Base-by-base conservation (phyloP, 768 basidiomycete genomes). In the Psilocybe sp. region DNA sequence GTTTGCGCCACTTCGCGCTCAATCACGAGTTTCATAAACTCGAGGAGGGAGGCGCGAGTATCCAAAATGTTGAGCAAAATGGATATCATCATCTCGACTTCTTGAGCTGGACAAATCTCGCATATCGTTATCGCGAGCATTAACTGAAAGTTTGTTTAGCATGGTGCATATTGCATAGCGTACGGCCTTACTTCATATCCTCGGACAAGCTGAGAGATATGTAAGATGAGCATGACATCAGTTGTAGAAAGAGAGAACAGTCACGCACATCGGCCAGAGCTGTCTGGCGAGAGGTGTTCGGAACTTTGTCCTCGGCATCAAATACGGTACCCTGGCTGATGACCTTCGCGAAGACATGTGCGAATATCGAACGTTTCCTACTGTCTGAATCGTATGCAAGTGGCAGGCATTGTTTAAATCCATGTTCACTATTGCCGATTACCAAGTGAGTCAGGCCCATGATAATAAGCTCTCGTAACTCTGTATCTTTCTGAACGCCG, bases 1-100 rank as follows among this genome's bases (percentile, higher is more conserved):
- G 90, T 90, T 41, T 78, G 76, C 11, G 81, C 71, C 35, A 98
- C 81, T 67, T 98, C 95, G 44, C 85, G 77, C 60, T 93, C 89
- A 51, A 97, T 86, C 77, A 96, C 82, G 13, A 80, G 76, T 64
- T 91, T 91, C 61, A 96, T 75, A 39, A 98, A 71, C 14, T 69
- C 73, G 68, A 93, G 77, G 20, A 95, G 67, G 3, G 84, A 79
- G 10, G 82, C 73, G 10, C 87, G 80, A 6, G 86, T 85, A 63
- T 96, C 87, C 63, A 94, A 94, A 18, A 92, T 70, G 53, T 94
- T 90, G 59, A 97, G 78, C 40, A 98, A 69, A 15, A 96, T 85
- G 2, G 86, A 83, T 41, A 90, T 85, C 71, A 96, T 87, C 55
- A 85, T 84, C 49, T 94, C 92, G 4, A 89, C 84, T 59, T 96